Evolutionary conservation across 345 rosid genomes (phyloP), one percentile per base, ranked within the genome.

Genomic region (Citrus glauca): DNA sequence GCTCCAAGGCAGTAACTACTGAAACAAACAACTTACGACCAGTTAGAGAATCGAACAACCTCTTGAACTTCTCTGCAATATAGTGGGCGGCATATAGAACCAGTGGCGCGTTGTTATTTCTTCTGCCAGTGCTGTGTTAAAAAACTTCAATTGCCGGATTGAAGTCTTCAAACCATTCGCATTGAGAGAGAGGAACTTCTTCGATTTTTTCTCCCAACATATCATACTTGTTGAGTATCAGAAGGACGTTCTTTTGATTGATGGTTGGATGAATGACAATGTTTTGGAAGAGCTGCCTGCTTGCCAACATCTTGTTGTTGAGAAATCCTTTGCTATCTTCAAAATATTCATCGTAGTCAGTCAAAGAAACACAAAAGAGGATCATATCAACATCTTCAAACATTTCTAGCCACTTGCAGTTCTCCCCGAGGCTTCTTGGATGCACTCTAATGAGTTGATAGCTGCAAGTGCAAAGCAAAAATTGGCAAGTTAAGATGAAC

Each of bases 81-180:
- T 86, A 96, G 72, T 93, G 92, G 81, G 80, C 92, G 56, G 94
- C 97, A 6, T 87, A 86, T 66, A 84, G 88, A 55, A 91, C 94
- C 87, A 91, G 62, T 2, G 95, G 30, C 60, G 93, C 79, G 81
- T 74, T 81, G 6, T 64, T 81, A 28, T 71, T 79, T 63, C 86
- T 84, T 19, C 59, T 66, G 13, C 38, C 78, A 78, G 66, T 74
- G 69, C 50, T 50, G 16, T 69, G 78, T 66, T 77, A 79, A 80
- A 33, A 33, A 33, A 33, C 35, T 33, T 33, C 35, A 33, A 89
- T 84, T 80, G 90, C 84, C 0, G 99, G 98, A 62, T 84, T 50
- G 86, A 87, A 95, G 84, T 92, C 94, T 2, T 78, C 56, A 66
- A 95, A 95, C 98, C 98, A 93, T 84, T 95, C 97, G 2, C 98